Evolutionary conservation across 2,329 filamentous ascomycete genomes (phyloP).

Genomic region (Zopfia rhizophila): DNA sequence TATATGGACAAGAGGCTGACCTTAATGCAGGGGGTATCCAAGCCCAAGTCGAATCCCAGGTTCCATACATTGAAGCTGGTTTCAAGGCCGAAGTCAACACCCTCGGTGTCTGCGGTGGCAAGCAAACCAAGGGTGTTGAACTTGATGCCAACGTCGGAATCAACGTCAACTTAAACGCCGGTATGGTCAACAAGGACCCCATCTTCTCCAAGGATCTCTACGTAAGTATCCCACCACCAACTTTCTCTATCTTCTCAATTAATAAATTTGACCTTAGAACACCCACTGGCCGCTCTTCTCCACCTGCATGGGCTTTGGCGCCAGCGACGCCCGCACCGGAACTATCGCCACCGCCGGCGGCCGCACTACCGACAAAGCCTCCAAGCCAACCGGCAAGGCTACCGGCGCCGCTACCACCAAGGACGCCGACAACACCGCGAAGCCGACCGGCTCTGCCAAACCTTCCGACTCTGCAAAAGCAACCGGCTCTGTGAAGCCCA

Average conservation of each 20-base stretch:
- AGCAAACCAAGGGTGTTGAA: conserved; percentile 30
- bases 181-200: conserved; percentile 28
- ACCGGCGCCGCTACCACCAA: too few species aligned
- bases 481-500: too few species aligned
- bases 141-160: conserved; percentile 30
- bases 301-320: conserved; percentile 30
- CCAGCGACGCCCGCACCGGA: conserved; percentile 25
- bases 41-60: conserved; percentile 30
- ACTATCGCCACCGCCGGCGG: too few species aligned
- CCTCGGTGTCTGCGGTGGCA: conserved; percentile 27
- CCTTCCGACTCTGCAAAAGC: too few species aligned
- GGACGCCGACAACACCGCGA: too few species aligned
- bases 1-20: too few species aligned
- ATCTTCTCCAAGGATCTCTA: conserved; percentile 28
- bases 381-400: too few species aligned
- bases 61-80: conserved; percentile 31
- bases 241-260: too few species aligned
- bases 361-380: too few species aligned
- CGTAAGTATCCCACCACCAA: too few species aligned
- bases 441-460: too few species aligned
- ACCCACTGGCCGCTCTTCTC: conserved; percentile 31
- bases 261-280: too few species aligned
- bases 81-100: conserved; percentile 23
- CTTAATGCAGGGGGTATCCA: conserved; percentile 34
- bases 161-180: conserved; percentile 34